Evolutionary conservation across 306 rosid species (phyloP).

Genomic region (Quercus alba): DNA sequence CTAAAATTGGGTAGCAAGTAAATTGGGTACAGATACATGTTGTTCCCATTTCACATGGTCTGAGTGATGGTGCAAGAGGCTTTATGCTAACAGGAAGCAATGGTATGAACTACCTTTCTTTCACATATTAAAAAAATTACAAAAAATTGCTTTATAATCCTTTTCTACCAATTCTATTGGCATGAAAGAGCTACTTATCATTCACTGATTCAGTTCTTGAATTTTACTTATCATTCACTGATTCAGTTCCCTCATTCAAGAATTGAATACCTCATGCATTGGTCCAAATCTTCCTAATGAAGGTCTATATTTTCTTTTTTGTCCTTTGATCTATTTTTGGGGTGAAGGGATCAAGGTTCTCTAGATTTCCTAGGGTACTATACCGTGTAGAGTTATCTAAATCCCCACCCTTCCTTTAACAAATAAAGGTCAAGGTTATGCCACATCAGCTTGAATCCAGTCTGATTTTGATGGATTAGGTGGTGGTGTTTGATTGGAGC

Average conservation of each 20-base stretch:
- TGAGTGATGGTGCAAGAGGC: slow-evolving; percentile 23
- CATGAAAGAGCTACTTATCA: not conserved
- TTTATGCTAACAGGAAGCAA: slow-evolving; percentile 17
- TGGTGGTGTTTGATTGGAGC: too few species aligned
- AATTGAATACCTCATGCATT: not conserved
- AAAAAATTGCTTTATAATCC: not conserved
- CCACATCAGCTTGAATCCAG: too few species aligned
- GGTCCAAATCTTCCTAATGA: not conserved
- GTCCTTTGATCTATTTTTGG: not conserved
- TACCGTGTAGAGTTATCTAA: too few species aligned
- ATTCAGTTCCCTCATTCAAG: not conserved
- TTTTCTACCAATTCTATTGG: not conserved
- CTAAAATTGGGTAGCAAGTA: slow-evolving; percentile 35
- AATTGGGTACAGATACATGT: slow-evolving; percentile 13
- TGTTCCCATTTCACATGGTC: slow-evolving; percentile 23
- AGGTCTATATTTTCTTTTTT: not conserved
- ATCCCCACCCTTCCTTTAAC: too few species aligned
- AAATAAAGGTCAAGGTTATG: too few species aligned
- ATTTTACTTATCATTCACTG: not conserved
- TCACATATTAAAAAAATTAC: slow-evolving; percentile 12
- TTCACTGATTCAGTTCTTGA: not conserved
- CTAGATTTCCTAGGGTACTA: too few species aligned
- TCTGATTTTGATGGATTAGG: too few species aligned
- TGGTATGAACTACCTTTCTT: slow-evolving; percentile 42
- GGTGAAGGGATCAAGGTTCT: not conserved